A percentile compares a stretch with the other conserved stretches of the same genome.
Conservation (phyloP, 2,329 filamentous ascomycete genomes). For the Macrophomina phaseolina region DNA sequence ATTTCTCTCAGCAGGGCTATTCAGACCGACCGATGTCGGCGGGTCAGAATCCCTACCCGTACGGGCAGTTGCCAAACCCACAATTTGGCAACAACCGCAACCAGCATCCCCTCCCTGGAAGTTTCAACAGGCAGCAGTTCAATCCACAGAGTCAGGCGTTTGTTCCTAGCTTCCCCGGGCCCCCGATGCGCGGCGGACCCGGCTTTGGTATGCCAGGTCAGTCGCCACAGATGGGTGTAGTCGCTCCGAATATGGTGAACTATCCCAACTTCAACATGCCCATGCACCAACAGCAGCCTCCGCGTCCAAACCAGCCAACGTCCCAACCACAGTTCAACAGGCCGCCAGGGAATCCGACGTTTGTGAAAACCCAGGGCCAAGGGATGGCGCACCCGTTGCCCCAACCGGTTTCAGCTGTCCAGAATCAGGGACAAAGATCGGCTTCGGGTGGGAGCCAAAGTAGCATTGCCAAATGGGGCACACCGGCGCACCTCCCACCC, state of each 20-base stretch:
- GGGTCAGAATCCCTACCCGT: conserved; percentile 64
- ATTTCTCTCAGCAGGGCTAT: conserved; percentile 36
- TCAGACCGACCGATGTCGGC: conserved; percentile 44
- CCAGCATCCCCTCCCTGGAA: conserved; percentile 84
- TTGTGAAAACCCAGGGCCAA: conserved; percentile 31
- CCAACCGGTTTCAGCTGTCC: conserved; percentile 34
- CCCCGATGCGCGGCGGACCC: conserved; percentile 31
- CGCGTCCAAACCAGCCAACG: conserved; percentile 37
- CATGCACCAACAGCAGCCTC: conserved; percentile 26
- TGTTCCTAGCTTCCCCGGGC: conserved; percentile 64
- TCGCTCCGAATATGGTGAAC: conserved; percentile 35
- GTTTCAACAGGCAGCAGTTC: conserved; percentile 83
- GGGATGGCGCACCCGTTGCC: conserved; percentile 30
- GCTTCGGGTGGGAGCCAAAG: conserved; percentile 46
- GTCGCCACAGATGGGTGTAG: conserved; percentile 37
- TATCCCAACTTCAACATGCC: conserved; percentile 30
- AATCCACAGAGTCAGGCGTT: conserved; percentile 96
- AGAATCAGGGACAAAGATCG: conserved; percentile 31
- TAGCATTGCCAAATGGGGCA: conserved; percentile 63
- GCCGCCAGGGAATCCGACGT: conserved; percentile 35
- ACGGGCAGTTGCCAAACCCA: conserved; percentile 74
- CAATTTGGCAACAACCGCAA: conserved; percentile 71
- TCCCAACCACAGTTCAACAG: conserved; percentile 35
- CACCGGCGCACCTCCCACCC: conserved; percentile 59
- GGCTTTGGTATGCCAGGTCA: conserved; percentile 40